Percentiles rank a stretch among this genome's conserved stretches.
phyloP scores from a whole-genome alignment of 2,329 filamentous ascomycete species.

The Phialophora macrospora region DNA sequence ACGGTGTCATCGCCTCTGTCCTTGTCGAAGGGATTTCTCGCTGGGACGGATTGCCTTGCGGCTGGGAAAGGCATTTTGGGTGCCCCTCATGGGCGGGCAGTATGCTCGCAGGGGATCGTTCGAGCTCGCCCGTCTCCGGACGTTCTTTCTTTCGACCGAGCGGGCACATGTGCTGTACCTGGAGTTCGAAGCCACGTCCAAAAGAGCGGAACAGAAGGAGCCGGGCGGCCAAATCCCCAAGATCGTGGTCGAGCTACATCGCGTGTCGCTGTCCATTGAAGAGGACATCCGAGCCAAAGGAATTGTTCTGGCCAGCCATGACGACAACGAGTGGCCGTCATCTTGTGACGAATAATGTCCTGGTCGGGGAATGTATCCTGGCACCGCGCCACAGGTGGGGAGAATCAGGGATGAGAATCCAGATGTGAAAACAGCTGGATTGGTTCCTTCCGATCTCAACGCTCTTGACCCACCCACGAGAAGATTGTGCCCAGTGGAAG shows the following conservation, averaged over 20 bases:
- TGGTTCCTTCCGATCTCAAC: background rate
- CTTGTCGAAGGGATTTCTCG: background rate
- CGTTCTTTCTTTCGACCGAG: constrained; percentile 1
- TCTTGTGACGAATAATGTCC: background rate
- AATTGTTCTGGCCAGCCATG: background rate
- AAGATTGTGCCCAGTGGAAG: background rate
- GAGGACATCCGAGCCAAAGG: background rate
- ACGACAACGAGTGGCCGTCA: background rate
- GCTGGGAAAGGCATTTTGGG: background rate
- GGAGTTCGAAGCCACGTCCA: constrained; percentile 4
- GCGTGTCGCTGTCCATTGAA: background rate
- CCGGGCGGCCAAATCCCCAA: constrained; percentile 3
- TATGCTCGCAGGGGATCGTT: constrained; percentile 3
- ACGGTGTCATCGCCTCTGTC: constrained; percentile 2
- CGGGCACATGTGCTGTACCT: background rate
- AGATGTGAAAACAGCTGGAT: background rate
- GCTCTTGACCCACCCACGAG: background rate
- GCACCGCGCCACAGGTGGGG: background rate
- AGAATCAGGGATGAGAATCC: background rate
- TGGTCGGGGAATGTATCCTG: background rate
- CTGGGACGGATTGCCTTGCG: constrained; percentile 6
- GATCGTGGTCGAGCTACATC: background rate
- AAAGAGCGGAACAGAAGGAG: background rate
- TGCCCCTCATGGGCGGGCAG: constrained; percentile 3
- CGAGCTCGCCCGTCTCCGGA: constrained; percentile 7